Percentiles rank a stretch among this genome's conserved stretches.
Evolutionary conservation across 2,329 filamentous ascomycete genomes (phyloP).

Genomic region (Aspergillus luchuensis): DNA sequence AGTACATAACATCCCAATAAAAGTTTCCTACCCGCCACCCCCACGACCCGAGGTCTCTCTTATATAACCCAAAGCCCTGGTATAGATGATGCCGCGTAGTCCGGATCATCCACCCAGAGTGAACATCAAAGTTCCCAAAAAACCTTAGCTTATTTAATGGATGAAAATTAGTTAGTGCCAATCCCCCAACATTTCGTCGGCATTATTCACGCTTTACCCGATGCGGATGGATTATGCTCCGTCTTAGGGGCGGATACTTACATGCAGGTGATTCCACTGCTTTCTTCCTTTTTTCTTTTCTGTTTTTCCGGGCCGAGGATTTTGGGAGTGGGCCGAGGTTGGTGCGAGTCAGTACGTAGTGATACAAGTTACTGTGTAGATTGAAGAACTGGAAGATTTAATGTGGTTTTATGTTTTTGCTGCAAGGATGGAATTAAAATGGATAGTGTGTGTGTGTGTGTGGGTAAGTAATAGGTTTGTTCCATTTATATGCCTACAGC

Average conservation of each 20-base stretch:
- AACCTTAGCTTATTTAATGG: too few relatives aligned
- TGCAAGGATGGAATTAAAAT: too few relatives aligned
- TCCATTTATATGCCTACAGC: too few relatives aligned
- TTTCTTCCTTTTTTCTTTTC: background rate
- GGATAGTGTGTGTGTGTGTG: too few relatives aligned
- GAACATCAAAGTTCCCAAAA: background rate
- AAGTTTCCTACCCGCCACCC: too few relatives aligned
- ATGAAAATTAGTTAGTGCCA: too few relatives aligned
- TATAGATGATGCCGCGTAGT: conserved; percentile 50
- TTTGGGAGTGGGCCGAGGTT: conserved; percentile 16
- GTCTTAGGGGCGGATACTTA: background rate
- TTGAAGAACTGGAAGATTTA: too few relatives aligned
- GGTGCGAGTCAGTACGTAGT: too few relatives aligned
- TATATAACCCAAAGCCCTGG: conserved; percentile 19
- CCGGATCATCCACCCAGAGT: conserved; percentile 34
- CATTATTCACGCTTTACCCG: conserved; percentile 22
- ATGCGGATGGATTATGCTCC: conserved; percentile 17
- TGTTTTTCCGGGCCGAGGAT: conserved; percentile 16
- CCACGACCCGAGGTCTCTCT: background rate
- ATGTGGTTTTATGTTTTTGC: too few relatives aligned
- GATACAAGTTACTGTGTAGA: too few relatives aligned
- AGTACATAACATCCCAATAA: background rate
- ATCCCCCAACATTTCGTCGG: conserved; percentile 14
- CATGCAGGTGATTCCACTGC: background rate
- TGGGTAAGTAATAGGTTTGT: too few relatives aligned